Percentiles rank a stretch among this genome's conserved stretches.
Evolutionary conservation across 2,329 filamentous ascomycete species (phyloP).

Genomic region (Ceratocystis variospora): DNA sequence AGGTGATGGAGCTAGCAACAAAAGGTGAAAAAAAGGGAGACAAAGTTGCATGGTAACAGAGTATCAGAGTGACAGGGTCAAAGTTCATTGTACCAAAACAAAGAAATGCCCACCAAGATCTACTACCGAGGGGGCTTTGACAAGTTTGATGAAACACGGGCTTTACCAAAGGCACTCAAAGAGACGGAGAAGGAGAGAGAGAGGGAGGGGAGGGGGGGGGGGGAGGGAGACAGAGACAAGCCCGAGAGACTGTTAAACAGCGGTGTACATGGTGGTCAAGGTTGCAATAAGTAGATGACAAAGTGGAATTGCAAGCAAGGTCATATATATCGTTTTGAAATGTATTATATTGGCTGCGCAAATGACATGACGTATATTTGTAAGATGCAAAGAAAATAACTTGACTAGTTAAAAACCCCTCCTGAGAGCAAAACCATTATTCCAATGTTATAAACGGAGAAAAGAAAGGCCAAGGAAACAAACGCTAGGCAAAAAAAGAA

Average conservation of each 20-base stretch:
- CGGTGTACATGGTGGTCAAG: background rate
- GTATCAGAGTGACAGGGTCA: background rate
- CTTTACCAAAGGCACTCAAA: background rate
- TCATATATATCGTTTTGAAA: background rate
- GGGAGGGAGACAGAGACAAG: background rate
- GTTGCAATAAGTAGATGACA: background rate
- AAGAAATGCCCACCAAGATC: background rate
- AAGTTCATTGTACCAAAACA: background rate
- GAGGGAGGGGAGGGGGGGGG: background rate
- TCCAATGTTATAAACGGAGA: background rate
- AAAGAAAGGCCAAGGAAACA: background rate
- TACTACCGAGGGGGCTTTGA: constrained; percentile 1
- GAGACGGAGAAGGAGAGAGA: background rate
- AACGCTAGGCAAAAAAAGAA: background rate
- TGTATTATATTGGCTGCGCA: background rate
- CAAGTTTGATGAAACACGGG: constrained; percentile 1
- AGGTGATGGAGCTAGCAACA: background rate
- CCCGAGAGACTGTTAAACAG: background rate
- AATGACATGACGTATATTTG: background rate
- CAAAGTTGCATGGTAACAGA: background rate
- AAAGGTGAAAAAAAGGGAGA: background rate
- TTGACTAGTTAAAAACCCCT: background rate
- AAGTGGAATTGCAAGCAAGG: background rate
- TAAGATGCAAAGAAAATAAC: background rate
- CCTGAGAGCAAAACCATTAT: background rate